phyloP scores from a whole-genome alignment of 2,329 filamentous ascomycete genomes.

The Curvularia spicifera region DNA sequence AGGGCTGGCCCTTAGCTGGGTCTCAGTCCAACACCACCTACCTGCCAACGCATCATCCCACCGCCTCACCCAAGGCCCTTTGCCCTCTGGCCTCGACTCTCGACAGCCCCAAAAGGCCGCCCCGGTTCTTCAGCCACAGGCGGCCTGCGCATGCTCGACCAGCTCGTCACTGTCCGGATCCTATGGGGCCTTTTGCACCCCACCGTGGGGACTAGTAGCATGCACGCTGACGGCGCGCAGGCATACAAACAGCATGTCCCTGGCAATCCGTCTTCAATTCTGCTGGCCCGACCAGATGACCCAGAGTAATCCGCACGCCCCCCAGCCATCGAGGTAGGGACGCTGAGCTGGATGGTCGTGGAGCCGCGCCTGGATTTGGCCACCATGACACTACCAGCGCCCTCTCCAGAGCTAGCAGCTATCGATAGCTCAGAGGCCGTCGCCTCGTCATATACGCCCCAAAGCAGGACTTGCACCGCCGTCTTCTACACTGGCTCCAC shows the following conservation, averaged over 20 bases:
- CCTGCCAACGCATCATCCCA: conserved; percentile 36
- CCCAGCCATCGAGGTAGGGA: conserved; percentile 18
- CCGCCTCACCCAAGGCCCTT: conserved; percentile 21
- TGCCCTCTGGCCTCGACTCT: neutral
- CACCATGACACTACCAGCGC: conserved; percentile 1
- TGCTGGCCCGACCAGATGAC: conserved; percentile 18
- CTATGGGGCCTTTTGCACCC: conserved; percentile 23
- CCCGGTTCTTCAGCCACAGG: conserved; percentile 26
- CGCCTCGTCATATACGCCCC: conserved; percentile 35
- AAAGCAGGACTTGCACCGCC: conserved; percentile 31
- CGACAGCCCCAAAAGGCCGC: neutral
- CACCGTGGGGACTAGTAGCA: conserved; percentile 26
- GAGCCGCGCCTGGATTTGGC: conserved; percentile 6
- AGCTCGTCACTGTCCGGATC: conserved; percentile 8
- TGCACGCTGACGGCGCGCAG: conserved; percentile 29
- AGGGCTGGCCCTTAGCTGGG: conserved; percentile 31
- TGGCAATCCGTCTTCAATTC: conserved; percentile 17
- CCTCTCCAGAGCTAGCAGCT: conserved; percentile 7
- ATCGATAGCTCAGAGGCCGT: conserved; percentile 15
- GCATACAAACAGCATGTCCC: conserved; percentile 15
- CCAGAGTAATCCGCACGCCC: conserved; percentile 19
- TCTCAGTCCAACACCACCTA: conserved; percentile 26
- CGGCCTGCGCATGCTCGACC: conserved; percentile 26
- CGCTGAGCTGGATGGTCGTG: neutral
- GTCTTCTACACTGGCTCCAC: conserved; percentile 35